Conservation (phyloP, 805 yeast genomes). For the Cephaloascus albidus region DNA sequence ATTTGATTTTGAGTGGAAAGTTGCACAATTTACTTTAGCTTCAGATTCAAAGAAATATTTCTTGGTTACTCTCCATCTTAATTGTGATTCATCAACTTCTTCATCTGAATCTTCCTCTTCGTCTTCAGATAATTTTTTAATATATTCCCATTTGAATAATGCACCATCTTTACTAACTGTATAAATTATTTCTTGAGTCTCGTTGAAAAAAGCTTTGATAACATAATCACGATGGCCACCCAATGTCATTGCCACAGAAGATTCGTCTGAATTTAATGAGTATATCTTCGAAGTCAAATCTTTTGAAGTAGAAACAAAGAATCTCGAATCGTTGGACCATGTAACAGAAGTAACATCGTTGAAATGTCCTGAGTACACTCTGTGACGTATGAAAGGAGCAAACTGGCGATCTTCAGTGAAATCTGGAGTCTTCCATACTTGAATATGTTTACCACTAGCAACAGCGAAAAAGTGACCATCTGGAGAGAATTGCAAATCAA, state of each 20-base stretch:
- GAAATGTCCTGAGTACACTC: constrained; percentile 90
- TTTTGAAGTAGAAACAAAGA: constrained; percentile 76
- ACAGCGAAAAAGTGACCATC: constrained; percentile 84
- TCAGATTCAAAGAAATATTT: constrained; percentile 71
- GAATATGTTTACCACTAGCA: constrained; percentile 73
- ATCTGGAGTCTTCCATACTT: constrained; percentile 90
- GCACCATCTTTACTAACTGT: constrained; percentile 96
- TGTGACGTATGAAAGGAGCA: constrained; percentile 89
- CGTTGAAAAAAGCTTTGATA: constrained; percentile 76
- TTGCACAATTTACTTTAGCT: constrained; percentile 66
- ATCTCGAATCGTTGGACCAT: constrained; percentile 90
- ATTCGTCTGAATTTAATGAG: constrained; percentile 60
- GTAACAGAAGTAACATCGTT: constrained; percentile 67
- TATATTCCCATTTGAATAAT: constrained; percentile 82
- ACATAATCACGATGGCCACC: constrained; percentile 93
- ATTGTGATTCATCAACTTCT: constrained; percentile 24
- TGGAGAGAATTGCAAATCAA: constrained; percentile 74
- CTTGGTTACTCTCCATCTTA: constrained; percentile 76
- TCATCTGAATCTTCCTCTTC: constrained; percentile 30
- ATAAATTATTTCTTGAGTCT: constrained; percentile 82
- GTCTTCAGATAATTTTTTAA: constrained; percentile 41
- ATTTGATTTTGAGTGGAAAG: constrained; percentile 69
- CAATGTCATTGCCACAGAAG: constrained; percentile 70
- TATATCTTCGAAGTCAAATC: constrained; percentile 85
- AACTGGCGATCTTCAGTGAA: constrained; percentile 79